A percentile compares a stretch with the other conserved stretches of the same genome.
These are phyloP conservation scores for Pythium brassicae DNA, from an alignment of 352 stramenopile genomes.

Conservation along the genomic window DNA sequence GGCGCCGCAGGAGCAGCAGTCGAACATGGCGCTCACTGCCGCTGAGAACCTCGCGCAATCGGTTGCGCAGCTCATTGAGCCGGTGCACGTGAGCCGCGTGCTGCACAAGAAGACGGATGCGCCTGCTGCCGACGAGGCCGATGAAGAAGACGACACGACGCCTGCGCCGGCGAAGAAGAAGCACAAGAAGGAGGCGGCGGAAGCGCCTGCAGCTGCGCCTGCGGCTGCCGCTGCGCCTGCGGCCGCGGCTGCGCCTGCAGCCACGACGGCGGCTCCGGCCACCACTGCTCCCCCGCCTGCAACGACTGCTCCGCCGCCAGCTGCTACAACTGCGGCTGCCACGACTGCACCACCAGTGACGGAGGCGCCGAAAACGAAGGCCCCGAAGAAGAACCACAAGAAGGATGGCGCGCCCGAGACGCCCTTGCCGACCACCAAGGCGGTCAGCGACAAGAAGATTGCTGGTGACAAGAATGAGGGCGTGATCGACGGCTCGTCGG, in stretches of 20 bases:
- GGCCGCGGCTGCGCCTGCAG: conserved; percentile 27
- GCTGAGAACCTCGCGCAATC: conserved; percentile 16
- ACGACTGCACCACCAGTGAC: conserved; percentile 7
- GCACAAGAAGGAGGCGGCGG: conserved; percentile 26
- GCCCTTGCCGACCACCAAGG: conserved; percentile 6
- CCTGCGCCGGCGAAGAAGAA: conserved; percentile 16
- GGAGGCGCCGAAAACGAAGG: conserved; percentile 7
- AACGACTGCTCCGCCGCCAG: not conserved
- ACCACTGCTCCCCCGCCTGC: conserved; percentile 10
- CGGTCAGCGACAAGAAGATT: conserved; percentile 63
- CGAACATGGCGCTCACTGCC: conserved; percentile 9
- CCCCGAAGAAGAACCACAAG: conserved; percentile 27
- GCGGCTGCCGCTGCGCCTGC: conserved; percentile 23
- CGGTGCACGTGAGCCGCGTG: conserved; percentile 25
- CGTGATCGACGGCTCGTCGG: conserved; percentile 72
- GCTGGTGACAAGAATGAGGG: conserved; percentile 69
- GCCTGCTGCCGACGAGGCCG: conserved; percentile 12
- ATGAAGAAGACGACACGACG: conserved; percentile 15
- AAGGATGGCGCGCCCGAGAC: conserved; percentile 16
- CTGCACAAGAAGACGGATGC: conserved; percentile 22
- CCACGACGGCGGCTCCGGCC: conserved; percentile 8
- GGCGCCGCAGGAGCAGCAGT: conserved; percentile 15
- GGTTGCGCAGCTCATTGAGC: conserved; percentile 16
- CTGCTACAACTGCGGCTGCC: conserved; percentile 12
- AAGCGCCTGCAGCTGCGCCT: conserved; percentile 17